These are phyloP conservation scores for Bocquillonia castaneifolia DNA, from an alignment of 441 rosid genomes.

Conservation along the genomic window DNA sequence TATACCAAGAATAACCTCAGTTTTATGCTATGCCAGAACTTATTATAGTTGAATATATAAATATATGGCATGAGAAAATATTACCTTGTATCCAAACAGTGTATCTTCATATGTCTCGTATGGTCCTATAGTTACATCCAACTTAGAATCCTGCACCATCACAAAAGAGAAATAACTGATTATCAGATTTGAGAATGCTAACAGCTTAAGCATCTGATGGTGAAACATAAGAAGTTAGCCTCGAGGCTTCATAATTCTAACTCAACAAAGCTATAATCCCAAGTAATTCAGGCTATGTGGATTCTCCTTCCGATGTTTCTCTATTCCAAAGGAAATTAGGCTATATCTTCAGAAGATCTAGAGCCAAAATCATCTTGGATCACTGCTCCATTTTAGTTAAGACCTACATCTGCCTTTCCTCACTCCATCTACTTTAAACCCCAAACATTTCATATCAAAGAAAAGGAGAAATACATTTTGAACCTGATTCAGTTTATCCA, in stretches of 20 bases:
- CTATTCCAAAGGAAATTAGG: no score
- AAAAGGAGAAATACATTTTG: background rate
- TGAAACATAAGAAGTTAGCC: no score
- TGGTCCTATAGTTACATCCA: conserved; percentile 94
- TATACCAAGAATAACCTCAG: background rate
- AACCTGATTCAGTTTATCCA: background rate
- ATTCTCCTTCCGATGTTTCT: no score
- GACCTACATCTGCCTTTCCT: no score
- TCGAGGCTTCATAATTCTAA: no score
- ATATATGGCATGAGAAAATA: conserved; percentile 2
- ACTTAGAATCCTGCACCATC: conserved; percentile 63
- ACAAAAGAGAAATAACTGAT: background rate
- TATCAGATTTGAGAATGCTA: conserved; percentile 2
- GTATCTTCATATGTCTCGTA: conserved; percentile 91
- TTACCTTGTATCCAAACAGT: conserved; percentile 87
- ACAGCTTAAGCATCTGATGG: background rate
- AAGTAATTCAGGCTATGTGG: no score
- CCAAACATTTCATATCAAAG: background rate
- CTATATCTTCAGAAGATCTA: no score
- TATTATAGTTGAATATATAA: conserved; percentile 9
- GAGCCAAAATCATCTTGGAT: no score
- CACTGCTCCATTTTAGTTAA: no score
- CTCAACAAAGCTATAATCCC: no score
- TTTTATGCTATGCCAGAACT: background rate
- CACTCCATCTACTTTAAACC: no score